These are phyloP conservation scores for Cladosporium austrohemisphaericum DNA, from an alignment of 2,329 filamentous ascomycete genomes.

Conservation along the genomic window DNA sequence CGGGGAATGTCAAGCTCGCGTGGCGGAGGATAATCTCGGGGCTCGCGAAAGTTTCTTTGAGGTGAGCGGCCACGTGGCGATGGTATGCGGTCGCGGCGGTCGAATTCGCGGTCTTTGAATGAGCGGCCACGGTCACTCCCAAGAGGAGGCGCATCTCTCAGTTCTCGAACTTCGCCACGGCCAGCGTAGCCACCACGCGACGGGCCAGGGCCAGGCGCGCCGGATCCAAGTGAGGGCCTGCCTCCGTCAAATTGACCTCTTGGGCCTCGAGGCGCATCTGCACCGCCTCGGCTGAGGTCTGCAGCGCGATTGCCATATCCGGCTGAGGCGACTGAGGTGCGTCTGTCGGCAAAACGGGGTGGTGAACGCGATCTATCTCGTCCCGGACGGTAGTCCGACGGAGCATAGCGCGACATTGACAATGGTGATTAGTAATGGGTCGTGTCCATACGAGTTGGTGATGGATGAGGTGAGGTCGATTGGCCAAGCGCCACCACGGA, in stretches of 20 bases:
- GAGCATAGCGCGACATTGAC: constrained; percentile 34
- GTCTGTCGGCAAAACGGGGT: constrained; percentile 64
- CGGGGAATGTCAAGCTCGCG: constrained; percentile 64
- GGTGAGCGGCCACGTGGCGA: constrained; percentile 65
- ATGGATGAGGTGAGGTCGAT: constrained; percentile 10
- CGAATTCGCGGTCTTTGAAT: constrained; percentile 50
- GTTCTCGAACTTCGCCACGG: constrained; percentile 15
- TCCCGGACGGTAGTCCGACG: constrained; percentile 38
- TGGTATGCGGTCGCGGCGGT: constrained; percentile 57
- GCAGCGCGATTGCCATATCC: constrained; percentile 27
- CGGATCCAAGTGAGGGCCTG: constrained; percentile 30
- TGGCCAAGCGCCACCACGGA: constrained; percentile 10
- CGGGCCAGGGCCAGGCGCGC: constrained; percentile 58
- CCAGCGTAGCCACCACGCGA: constrained; percentile 11
- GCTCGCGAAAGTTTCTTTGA: constrained; percentile 54
- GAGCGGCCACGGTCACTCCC: constrained; percentile 59
- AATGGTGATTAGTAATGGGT: constrained; percentile 8
- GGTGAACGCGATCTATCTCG: constrained; percentile 71
- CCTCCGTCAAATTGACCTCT: constrained; percentile 69
- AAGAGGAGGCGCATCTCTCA: constrained; percentile 56
- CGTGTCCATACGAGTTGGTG: constrained; percentile 10
- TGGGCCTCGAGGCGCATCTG: constrained; percentile 74
- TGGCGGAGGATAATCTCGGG: constrained; percentile 55
- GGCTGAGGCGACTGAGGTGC: constrained; percentile 53
- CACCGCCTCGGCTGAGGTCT: constrained; percentile 23